A percentile compares a stretch with the other conserved stretches of the same genome.
These are phyloP conservation scores for Carex littledalei DNA, from an alignment of 176 grass and related monocot species.

Conservation along the genomic window DNA sequence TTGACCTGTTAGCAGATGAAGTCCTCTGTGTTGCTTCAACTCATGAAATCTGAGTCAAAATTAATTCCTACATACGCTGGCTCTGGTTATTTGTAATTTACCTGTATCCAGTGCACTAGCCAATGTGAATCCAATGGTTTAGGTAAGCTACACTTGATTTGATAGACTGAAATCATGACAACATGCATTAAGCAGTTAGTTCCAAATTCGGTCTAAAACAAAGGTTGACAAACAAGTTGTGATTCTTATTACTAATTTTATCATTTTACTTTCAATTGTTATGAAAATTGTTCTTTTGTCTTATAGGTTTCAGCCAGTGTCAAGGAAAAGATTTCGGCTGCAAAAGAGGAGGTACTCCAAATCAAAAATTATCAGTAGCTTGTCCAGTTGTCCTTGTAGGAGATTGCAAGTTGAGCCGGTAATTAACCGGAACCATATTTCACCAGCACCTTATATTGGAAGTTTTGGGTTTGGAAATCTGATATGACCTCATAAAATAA, in stretches of 20 bases:
- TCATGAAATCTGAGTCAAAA: background rate
- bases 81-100: background rate
- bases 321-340: constrained; percentile 36
- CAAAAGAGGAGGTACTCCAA: constrained; percentile 36
- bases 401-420: background rate
- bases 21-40: background rate
- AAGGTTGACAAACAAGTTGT: background rate
- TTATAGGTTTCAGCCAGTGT: constrained; percentile 34
- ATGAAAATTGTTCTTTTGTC: constrained; percentile 3
- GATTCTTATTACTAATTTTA: background rate
- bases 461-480: background rate
- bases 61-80: background rate
- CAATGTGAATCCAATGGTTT: background rate
- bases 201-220: background rate
- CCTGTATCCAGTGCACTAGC: background rate
- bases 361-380: constrained; percentile 11
- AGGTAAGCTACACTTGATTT: background rate
- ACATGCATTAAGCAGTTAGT: background rate
- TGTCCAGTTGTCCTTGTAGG: background rate
- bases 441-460: background rate
- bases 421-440: background rate
- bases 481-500: background rate
- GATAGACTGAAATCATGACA: background rate
- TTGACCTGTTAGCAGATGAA: background rate
- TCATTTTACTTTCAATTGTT: background rate